Evolutionary conservation across 805 yeast genomes (phyloP).

Genomic region (Candida ipomoeae): DNA sequence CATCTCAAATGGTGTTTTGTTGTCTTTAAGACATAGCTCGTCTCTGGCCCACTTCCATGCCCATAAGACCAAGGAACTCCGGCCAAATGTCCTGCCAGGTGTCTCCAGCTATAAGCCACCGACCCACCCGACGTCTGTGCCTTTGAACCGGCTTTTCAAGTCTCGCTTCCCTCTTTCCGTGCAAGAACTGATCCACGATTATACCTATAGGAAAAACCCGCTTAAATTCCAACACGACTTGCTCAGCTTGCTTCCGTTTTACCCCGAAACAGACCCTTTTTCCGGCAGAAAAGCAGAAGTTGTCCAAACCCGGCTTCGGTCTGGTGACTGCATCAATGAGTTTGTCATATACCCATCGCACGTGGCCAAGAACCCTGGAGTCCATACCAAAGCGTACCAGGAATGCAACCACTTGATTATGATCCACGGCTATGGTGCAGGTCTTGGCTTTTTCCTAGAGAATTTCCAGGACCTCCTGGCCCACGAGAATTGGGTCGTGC

Average conservation of each 20-base stretch:
- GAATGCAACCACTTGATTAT: constrained; percentile 36
- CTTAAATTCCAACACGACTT: constrained; percentile 46
- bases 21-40: neutral
- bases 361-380: constrained; percentile 10
- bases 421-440: constrained; percentile 46
- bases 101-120: constrained; percentile 42
- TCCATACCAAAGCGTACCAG: constrained; percentile 3
- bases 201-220: constrained; percentile 31
- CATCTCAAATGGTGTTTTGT: neutral
- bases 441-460: constrained; percentile 42
- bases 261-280: constrained; percentile 29
- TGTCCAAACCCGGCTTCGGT: constrained; percentile 28
- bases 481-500: constrained; percentile 60
- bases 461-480: constrained; percentile 27
- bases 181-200: constrained; percentile 53
- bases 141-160: constrained; percentile 49
- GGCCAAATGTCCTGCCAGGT: neutral
- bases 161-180: constrained; percentile 56
- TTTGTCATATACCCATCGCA: constrained; percentile 31
- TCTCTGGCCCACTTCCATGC: neutral
- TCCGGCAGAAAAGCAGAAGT: constrained; percentile 30
- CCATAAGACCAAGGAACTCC: neutral
- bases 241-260: constrained; percentile 44
- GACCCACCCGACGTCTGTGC: constrained; percentile 66
- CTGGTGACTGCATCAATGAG: constrained; percentile 35